A percentile compares a stretch with the other conserved stretches of the same genome.
Conservation (phyloP, 176 grass and related monocot genomes). For the Rhipidocladum racemiflorum region DNA sequence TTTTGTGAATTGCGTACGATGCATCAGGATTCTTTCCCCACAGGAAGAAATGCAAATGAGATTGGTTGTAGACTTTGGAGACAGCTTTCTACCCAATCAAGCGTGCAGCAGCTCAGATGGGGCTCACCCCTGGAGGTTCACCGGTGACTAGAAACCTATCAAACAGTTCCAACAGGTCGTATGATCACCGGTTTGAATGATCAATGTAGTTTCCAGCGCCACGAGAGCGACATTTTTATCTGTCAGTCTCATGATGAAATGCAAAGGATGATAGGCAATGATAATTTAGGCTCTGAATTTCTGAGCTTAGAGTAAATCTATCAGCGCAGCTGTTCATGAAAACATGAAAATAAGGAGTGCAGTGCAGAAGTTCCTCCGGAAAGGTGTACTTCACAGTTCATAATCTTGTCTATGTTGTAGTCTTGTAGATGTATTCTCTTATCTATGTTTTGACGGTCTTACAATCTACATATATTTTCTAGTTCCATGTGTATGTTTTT, state of each 20-base stretch:
- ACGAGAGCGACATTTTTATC: background rate
- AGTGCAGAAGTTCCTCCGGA: constrained; percentile 2
- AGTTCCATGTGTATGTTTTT: constrained; percentile 36
- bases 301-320: background rate
- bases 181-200: background rate
- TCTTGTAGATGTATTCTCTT: constrained; percentile 14
- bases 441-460: constrained; percentile 24
- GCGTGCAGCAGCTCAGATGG: constrained; percentile 70
- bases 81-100: constrained; percentile 53
- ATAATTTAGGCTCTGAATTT: constrained; percentile 23
- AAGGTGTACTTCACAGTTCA: background rate
- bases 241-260: background rate
- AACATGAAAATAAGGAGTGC: constrained; percentile 1
- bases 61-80: constrained; percentile 42
- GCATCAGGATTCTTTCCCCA: constrained; percentile 68
- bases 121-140: constrained; percentile 43
- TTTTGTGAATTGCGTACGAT: constrained; percentile 67
- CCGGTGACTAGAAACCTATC: constrained; percentile 31
- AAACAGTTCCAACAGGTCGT: background rate
- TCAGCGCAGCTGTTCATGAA: background rate
- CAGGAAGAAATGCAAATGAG: constrained; percentile 81
- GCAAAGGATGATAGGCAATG: background rate
- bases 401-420: background rate
- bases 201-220: background rate
- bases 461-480: constrained; percentile 18